These are phyloP conservation scores for Penicillium daleae DNA, from an alignment of 495 filamentous ascomycete species.

Conservation along the genomic window DNA sequence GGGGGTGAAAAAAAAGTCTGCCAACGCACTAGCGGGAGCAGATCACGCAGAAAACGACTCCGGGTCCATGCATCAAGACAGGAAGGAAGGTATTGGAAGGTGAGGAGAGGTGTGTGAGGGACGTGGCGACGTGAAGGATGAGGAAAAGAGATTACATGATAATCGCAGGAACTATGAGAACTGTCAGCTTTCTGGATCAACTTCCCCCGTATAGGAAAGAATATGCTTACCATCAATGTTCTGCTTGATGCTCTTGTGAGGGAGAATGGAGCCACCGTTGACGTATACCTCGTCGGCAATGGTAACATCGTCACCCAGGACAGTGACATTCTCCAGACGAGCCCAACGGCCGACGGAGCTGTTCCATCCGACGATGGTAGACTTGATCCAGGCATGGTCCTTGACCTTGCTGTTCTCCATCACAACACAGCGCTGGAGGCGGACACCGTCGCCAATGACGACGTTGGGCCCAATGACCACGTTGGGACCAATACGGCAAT, in stretches of 20 bases:
- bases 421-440: constrained; percentile 91
- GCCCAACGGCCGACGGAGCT: constrained; percentile 95
- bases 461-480: constrained; percentile 96
- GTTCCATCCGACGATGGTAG: constrained; percentile 99
- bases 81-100: constrained; percentile 32
- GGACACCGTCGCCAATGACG: constrained; percentile 91
- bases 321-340: constrained; percentile 94
- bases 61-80: constrained; percentile 48
- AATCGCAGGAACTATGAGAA: constrained; percentile 69
- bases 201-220: neutral
- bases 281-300: constrained; percentile 99
- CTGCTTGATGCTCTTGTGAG: constrained; percentile 98
- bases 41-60: constrained; percentile 47
- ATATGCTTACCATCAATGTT: constrained; percentile 83
- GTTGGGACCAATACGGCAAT: constrained; percentile 97
- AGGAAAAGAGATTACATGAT: constrained; percentile 68
- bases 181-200: constrained; percentile 15
- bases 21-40: constrained; percentile 26
- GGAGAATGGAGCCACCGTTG: constrained; percentile 94
- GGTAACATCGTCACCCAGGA: constrained; percentile 98
- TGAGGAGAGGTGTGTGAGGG: constrained; percentile 25
- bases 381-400: constrained; percentile 99
- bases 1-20: constrained; percentile 10
- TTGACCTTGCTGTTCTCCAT: constrained; percentile 91
- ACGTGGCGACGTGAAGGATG: constrained; percentile 37